Percentiles rank a stretch among this genome's conserved stretches.
phyloP scores from a whole-genome alignment of 306 rosid genomes.

The Vigna mungo region DNA sequence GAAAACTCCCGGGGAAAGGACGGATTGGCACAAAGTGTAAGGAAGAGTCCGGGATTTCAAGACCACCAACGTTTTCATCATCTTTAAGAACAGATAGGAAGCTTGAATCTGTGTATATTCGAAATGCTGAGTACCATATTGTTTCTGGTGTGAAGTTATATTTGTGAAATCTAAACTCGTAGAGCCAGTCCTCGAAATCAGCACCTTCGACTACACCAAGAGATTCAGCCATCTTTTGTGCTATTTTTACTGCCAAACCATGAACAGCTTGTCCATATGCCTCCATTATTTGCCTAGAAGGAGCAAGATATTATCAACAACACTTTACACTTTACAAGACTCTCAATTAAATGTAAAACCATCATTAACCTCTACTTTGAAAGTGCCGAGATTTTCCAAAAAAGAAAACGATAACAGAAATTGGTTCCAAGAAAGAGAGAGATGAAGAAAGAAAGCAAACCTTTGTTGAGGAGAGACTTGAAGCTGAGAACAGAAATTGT shows the following conservation, averaged over 20 bases:
- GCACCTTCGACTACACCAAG: slow-evolving; percentile 43
- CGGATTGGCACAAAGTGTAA: slow-evolving; percentile 51
- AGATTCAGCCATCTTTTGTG: slow-evolving; percentile 55
- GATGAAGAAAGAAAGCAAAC: background rate
- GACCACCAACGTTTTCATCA: slow-evolving; percentile 71
- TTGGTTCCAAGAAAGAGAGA: background rate
- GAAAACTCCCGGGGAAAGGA: slow-evolving; percentile 58
- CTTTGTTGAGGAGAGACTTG: slow-evolving; percentile 54
- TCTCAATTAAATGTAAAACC: too few species aligned
- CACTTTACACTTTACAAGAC: too few species aligned
- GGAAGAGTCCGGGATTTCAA: slow-evolving; percentile 56
- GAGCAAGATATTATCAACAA: too few species aligned
- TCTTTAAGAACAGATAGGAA: slow-evolving; percentile 70
- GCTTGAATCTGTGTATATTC: slow-evolving; percentile 62
- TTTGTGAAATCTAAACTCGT: slow-evolving; percentile 63
- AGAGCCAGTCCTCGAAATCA: slow-evolving; percentile 56
- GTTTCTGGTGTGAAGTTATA: slow-evolving; percentile 61
- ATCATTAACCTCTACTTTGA: too few species aligned
- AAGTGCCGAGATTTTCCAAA: too few species aligned
- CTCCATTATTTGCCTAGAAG: slow-evolving; percentile 39
- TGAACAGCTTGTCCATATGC: slow-evolving; percentile 52
- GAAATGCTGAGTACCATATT: slow-evolving; percentile 55
- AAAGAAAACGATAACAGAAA: too few species aligned
- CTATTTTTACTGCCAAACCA: slow-evolving; percentile 48
- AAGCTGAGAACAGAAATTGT: slow-evolving; percentile 55